Base-by-base conservation (phyloP, 805 yeast species). In the Brettanomyces custersianus region DNA sequence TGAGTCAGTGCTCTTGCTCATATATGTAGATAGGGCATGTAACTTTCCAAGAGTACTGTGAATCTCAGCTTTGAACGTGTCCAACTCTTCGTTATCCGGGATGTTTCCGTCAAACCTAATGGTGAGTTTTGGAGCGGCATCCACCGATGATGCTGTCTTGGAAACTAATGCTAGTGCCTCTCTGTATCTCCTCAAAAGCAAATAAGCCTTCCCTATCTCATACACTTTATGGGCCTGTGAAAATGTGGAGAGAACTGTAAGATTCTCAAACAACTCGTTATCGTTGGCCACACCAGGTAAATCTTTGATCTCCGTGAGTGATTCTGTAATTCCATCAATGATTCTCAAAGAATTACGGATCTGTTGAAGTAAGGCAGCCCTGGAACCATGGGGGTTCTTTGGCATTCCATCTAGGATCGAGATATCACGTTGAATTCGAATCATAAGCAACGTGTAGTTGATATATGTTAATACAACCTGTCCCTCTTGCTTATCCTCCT, bases 251-350 rank as follows among this genome's bases (percentile, higher is more conserved):
- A 85, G 59, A 12, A 66, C 46, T 10, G 63, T 66, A 30, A 92
- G 62, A 7, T 80, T 72, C 5, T 60, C 59, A 42, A 63, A 54
- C 37, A 90, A 65, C 17, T 70, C 77, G 36, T 82, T 92, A 52
- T 86, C 95, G 36, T 84, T 83, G 51, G 81, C 77, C 15, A 90
- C 95, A 66, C 97, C 97, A 0, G 96, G 96, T 35, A 92, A 67
- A 41, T 86, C 95, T 49, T 71, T 65, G 31, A 86, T 59, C 44
- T 79, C 80, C 3, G 58, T 59, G 24, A 80, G 53, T 13, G 81
- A 75, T 32, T 66, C 60, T 10, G 68, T 54, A 26, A 84, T 66
- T 7, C 68, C 62, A 17, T 69, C 72, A 40, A 65, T 67, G 18
- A 80, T 53, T 39, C 78, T 66, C 28, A 68, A 50, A 5, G 61